A percentile compares a stretch with the other conserved stretches of the same genome.
Conservation (phyloP, 305 asterid species). For the Ilex paraguariensis region DNA sequence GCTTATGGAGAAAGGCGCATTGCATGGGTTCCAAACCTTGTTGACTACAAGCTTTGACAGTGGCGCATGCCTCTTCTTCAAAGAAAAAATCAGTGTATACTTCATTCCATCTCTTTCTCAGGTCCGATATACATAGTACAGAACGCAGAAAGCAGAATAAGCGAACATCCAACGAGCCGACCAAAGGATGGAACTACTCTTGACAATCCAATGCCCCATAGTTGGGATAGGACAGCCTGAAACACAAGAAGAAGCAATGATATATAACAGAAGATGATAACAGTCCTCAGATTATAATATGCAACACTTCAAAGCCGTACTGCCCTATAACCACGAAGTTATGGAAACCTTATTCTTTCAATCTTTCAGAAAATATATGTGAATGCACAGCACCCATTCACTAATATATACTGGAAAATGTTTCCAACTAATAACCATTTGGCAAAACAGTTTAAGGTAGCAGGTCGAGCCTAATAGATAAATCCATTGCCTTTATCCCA, state of each 20-base stretch:
- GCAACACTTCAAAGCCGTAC: no score
- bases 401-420: no score
- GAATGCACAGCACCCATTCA: no score
- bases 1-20: background rate
- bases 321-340: no score
- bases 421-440: no score
- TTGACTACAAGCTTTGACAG: background rate
- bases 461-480: no score
- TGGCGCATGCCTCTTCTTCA: background rate
- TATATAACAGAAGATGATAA: no score
- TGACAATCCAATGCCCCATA: conserved; percentile 24
- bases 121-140: conserved; percentile 31
- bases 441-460: no score
- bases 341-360: no score
- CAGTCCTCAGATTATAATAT: no score
- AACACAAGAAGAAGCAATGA: conserved; percentile 7
- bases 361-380: no score
- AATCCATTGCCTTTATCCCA: no score
- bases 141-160: conserved; percentile 30
- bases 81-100: background rate
- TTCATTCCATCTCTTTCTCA: conserved; percentile 30
- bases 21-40: background rate
- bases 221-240: conserved; percentile 31
- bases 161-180: conserved; percentile 29
- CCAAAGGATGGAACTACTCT: conserved; percentile 32